phyloP scores from a whole-genome alignment of 2,329 filamentous ascomycete genomes.

The Cladosporium phlei region DNA sequence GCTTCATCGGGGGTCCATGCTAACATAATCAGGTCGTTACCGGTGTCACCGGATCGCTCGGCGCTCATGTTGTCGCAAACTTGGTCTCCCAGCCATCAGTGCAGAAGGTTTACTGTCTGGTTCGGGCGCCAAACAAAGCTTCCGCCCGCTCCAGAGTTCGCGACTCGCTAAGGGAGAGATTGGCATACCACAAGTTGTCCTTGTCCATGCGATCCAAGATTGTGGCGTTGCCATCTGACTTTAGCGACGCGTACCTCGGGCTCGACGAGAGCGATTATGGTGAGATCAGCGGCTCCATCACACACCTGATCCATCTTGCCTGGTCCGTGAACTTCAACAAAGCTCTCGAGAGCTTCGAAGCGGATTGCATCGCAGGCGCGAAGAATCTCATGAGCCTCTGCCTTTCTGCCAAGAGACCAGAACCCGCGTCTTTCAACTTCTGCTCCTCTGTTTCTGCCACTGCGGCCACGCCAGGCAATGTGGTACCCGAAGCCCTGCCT shows the following conservation, averaged over 20 bases:
- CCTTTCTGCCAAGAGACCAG: conserved; percentile 27
- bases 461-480: not conserved
- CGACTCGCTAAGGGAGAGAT: conserved; percentile 32
- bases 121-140: conserved; percentile 39
- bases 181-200: conserved; percentile 30
- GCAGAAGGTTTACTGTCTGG: conserved; percentile 35
- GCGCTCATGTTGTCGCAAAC: conserved; percentile 30
- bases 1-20: not conserved
- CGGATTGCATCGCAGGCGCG: conserved; percentile 19
- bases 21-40: conserved; percentile 26
- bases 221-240: conserved; percentile 23
- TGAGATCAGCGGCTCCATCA: conserved; percentile 21
- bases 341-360: conserved; percentile 29
- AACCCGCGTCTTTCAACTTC: conserved; percentile 17
- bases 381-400: conserved; percentile 15
- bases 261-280: conserved; percentile 22
- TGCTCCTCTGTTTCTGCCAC: conserved; percentile 18
- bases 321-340: conserved; percentile 39
- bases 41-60: conserved; percentile 35
- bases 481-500: conserved; percentile 1
- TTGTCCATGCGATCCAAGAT: conserved; percentile 24
- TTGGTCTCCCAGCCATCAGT: conserved; percentile 26
- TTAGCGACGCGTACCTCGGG: conserved; percentile 25
- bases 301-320: conserved; percentile 34
- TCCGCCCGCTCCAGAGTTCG: conserved; percentile 31